Base-by-base conservation (phyloP, 2,329 filamentous ascomycete genomes). In the Cyanodermella asteris region DNA sequence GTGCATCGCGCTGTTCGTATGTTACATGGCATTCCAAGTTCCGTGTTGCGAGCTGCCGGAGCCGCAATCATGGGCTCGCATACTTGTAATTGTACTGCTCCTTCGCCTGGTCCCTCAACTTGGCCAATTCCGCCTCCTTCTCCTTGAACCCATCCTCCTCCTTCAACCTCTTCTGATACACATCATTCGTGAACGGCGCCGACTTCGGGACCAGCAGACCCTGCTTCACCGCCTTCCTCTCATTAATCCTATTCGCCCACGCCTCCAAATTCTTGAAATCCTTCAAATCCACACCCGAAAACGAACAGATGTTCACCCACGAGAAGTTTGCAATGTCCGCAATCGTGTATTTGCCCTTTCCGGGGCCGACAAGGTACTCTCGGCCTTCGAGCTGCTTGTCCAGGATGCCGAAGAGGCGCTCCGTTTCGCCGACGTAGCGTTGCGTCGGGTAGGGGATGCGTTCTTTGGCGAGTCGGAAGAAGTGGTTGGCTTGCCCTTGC, bases 331-430 rank as follows among this genome's bases (percentile, higher is more conserved):
- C 49, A 22, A 58, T 46, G 32, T 59, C 55, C 7, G 53, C 55
- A 31, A 59, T 53, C 2, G 47, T 55, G 39, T 63, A 65, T 36
- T 56, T 61, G n/a, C 61, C 61, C 33, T 55, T 54, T 2, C 56
- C 57, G 7, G 52, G 51, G 1, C 59, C 61, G 12, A 56, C 59
- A 3, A 64, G 44, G 31, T 61, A 64, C 6, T 64, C 56, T 8
- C 53, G 42, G 8, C 50, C 46, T 29, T 53, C 41, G 2, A 63
- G 44, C 7, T 52, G 56, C 28, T 62, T 57, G 30, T 63, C 59
- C 10, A 63, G 47, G 9, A 59, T 53, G 12, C 43, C 38, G 33
- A 53, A 58, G 4, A 60, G 41, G 4, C 56, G 48, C 31, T 50
- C 53, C 4, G 54, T 56, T 36, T 59, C 56, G 15, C 53, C 50